Evolutionary conservation across 495 filamentous ascomycete genomes (phyloP).

Genomic region (Massariosphaeria phaeospora): DNA sequence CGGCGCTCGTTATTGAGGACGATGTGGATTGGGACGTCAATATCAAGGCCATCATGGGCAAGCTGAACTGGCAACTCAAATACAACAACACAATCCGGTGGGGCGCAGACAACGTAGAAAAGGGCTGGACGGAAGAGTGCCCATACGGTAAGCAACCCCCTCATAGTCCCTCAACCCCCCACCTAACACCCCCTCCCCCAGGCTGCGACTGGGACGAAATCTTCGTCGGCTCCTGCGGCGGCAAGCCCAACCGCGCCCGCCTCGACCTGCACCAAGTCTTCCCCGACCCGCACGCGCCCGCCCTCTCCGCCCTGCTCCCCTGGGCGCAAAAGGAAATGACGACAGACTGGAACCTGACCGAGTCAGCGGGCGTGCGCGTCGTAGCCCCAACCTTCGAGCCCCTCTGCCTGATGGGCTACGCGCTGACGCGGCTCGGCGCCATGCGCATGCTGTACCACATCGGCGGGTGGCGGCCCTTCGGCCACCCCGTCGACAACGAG

Average conservation of each 20-base stretch:
- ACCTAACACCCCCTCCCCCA: neutral
- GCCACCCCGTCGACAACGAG: slow-evolving; percentile 17
- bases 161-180: neutral
- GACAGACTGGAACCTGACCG: slow-evolving; percentile 8
- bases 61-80: slow-evolving; percentile 14
- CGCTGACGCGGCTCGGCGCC: slow-evolving; percentile 17
- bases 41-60: slow-evolving; percentile 39
- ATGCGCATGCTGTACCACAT: slow-evolving; percentile 29
- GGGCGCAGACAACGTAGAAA: slow-evolving; percentile 13
- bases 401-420: slow-evolving; percentile 26
- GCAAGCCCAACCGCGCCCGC: slow-evolving; percentile 14
- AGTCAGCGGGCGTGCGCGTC: slow-evolving; percentile 6
- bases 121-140: slow-evolving; percentile 20
- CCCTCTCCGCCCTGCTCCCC: neutral
- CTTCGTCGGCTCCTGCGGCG: slow-evolving; percentile 25
- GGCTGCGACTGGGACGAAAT: slow-evolving; percentile 30
- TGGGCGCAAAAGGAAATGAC: slow-evolving; percentile 11
- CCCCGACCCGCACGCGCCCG: slow-evolving; percentile 10
- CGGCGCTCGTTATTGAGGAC: slow-evolving; percentile 48
- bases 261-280: slow-evolving; percentile 17
- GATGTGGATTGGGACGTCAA: slow-evolving; percentile 49
- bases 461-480: slow-evolving; percentile 17
- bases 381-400: slow-evolving; percentile 14
- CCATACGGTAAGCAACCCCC: slow-evolving; percentile 14
- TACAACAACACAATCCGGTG: slow-evolving; percentile 28